Conservation (phyloP, 345 rosid genomes). For the Salix suchowensis region DNA sequence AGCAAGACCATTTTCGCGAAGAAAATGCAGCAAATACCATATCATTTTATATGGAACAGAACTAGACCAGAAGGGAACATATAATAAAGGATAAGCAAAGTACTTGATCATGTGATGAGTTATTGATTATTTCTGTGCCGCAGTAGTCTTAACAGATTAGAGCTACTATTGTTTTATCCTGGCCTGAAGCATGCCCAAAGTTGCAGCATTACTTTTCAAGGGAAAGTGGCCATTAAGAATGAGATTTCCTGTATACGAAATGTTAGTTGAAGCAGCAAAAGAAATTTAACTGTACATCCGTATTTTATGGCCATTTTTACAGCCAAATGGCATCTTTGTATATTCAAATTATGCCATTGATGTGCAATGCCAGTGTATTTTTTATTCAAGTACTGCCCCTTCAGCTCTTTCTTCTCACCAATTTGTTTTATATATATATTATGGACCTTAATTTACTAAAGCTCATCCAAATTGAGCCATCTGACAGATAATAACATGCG, state of each 20-base stretch:
- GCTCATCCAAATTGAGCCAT: no score
- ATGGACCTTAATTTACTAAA: no score
- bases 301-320: no score
- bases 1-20: background rate
- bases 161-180: conserved; percentile 13
- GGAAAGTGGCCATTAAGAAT: background rate
- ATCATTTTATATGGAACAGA: conserved; percentile 9
- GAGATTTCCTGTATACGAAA: background rate
- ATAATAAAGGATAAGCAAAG: background rate
- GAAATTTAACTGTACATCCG: no score
- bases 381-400: no score
- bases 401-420: no score
- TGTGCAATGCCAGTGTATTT: no score
- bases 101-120: conserved; percentile 19
- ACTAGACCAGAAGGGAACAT: background rate
- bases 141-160: conserved; percentile 19
- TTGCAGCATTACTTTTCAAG: background rate
- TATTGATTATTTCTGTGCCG: conserved; percentile 19
- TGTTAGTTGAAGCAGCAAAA: background rate
- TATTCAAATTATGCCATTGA: no score
- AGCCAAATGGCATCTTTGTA: no score
- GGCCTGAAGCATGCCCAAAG: background rate
- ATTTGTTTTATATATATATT: no score
- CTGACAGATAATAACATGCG: no score
- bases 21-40: background rate